Conservation (phyloP, 31 red algal species). For the Bonnemaisonia californica region DNA sequence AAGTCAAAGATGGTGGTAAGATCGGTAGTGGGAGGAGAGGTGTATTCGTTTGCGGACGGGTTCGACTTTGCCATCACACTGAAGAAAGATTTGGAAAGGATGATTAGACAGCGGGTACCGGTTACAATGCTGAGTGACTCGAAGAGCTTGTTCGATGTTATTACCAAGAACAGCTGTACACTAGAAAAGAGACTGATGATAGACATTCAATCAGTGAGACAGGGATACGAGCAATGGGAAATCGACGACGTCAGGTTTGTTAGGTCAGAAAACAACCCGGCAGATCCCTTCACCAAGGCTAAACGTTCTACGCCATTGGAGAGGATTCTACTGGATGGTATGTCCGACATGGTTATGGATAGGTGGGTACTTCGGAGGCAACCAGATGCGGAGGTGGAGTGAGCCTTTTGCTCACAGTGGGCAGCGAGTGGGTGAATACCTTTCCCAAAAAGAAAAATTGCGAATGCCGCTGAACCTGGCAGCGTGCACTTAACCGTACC, state of each 20-base stretch:
- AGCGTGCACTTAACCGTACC: too few species aligned
- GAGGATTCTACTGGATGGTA: neutral
- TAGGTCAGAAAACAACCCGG: conserved; percentile 2
- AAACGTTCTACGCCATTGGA: neutral
- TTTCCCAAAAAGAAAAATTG: too few species aligned
- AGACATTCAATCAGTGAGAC: neutral
- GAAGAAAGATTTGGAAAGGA: conserved; percentile 17
- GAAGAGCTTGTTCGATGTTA: conserved; percentile 25
- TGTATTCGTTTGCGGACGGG: conserved; percentile 36
- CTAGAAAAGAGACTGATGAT: conserved; percentile 25
- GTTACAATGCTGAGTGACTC: conserved; percentile 31
- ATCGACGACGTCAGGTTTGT: conserved; percentile 25
- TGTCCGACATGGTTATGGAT: neutral
- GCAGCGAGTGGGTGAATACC: too few species aligned
- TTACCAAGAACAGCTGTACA: conserved; percentile 13
- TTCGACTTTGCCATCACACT: conserved; percentile 1
- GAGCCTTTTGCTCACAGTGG: too few species aligned
- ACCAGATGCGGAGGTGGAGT: too few species aligned
- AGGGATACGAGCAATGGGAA: conserved; percentile 15
- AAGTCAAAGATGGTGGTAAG: conserved; percentile 24
- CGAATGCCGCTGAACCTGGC: too few species aligned
- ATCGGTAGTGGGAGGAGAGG: conserved; percentile 46
- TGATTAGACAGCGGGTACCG: neutral
- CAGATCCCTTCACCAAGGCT: conserved; percentile 26
- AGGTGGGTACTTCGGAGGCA: conserved; percentile 32